Evolutionary conservation across 1,284 basidiomycete species (phyloP), one percentile per base, ranked within the genome.

Genomic region (Heterobasidion occidentale): DNA sequence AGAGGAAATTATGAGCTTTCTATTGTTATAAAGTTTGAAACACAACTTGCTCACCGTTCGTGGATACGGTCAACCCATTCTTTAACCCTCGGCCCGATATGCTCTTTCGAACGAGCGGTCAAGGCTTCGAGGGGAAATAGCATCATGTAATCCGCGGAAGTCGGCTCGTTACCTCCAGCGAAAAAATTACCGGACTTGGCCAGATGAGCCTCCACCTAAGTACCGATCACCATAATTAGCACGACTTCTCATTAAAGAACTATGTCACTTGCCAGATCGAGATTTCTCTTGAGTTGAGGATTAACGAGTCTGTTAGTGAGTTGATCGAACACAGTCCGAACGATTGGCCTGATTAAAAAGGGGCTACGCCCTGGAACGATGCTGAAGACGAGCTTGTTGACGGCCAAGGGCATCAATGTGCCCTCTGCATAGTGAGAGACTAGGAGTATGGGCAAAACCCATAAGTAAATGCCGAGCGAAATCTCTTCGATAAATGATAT

Each of bases 131-230:
- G 60, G 17, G 67, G 59, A 56, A 73, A 74, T 7, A 65, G 58
- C 71, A 75, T 74, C 66, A 71, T 68, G 61, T 66, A 74, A 59
- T 75, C 74, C 33, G 73, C 71, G 35, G 70, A 59, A 11, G 74
- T 76, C 19, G 73, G 73, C 51, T 67, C 64, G 12, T 65, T 61
- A n/a, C 72, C 73, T 11, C 71, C 73, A 8, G 72, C 73, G 46
- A 75, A 67, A 66, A 68, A 73, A 36, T 66, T 64, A 14, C 65
- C 62, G 45, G 58, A 36, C 58, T 64, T 64, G 15, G 54, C 55
- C 9, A 69, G 58, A 36, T 62, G 65, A 3, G 45, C 45, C 44
- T 68, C 65, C 50, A 69, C 61, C 66, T 67, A n/a, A n/a, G n/a
- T 42, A 27, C 44, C 6, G 12, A 48, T 4, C 27, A 27, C 27